A percentile compares a stretch with the other conserved stretches of the same genome.
Evolutionary conservation across 2,329 filamentous ascomycete species (phyloP).

Genomic region (Cytospora piceicola): DNA sequence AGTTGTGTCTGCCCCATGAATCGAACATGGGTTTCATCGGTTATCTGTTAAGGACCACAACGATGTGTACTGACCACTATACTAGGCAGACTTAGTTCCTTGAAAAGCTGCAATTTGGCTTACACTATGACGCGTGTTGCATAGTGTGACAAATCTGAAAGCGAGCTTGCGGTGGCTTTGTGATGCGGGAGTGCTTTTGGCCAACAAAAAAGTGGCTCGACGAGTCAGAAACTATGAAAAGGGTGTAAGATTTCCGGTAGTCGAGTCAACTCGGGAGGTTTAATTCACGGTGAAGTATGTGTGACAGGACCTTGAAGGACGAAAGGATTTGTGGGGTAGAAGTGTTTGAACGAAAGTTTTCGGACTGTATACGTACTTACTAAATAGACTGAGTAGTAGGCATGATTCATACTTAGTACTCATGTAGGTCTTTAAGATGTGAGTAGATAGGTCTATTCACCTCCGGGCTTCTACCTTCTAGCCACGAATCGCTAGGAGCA

Average conservation of each 20-base stretch:
- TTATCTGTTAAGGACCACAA: conserved; percentile 12
- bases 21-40: conserved; percentile 26
- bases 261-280: neutral
- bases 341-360: too few relatives aligned
- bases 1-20: conserved; percentile 20
- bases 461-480: too few relatives aligned
- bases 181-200: neutral
- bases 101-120: neutral
- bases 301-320: too few relatives aligned
- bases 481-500: too few relatives aligned
- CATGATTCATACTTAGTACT: too few relatives aligned
- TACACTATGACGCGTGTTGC: neutral
- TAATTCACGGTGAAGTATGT: too few relatives aligned
- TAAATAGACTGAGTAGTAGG: too few relatives aligned
- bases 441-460: too few relatives aligned
- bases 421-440: too few relatives aligned
- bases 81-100: conserved; percentile 21
- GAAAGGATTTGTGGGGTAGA: too few relatives aligned
- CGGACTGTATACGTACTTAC: too few relatives aligned
- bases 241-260: too few relatives aligned
- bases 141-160: neutral
- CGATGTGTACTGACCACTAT: conserved; percentile 27
- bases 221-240: neutral
- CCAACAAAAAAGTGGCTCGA: neutral
- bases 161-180: neutral